Base-by-base conservation (phyloP, 2,329 filamentous ascomycete species). In the Macrophomina tecta region DNA sequence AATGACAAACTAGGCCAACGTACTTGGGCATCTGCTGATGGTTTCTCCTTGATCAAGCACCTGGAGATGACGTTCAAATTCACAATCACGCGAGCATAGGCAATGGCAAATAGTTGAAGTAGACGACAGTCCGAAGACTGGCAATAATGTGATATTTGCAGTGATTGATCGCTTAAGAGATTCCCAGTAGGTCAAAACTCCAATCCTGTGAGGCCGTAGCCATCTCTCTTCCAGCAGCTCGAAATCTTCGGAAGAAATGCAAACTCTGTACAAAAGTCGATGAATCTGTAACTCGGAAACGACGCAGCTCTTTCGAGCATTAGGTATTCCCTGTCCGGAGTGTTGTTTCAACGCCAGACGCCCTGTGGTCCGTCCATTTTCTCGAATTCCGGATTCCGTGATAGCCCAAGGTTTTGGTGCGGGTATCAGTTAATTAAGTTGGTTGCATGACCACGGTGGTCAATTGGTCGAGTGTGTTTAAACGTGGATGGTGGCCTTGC, bases 311-410 rank as follows among this genome's bases (percentile, higher is more conserved):
- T 12, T 14, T 53, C 30, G 56, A 46, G 36, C 12, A 61, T 48
- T 36, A 61, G 14, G 18, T 49, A n/a, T 18, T 38, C n/a, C 58
- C 4, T 49, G 58, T 49, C 58, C 45, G 32, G 40, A 23, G 45
- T 62, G 45, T 61, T 23, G 8, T 62, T 62, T 51, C 58, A 62
- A 62, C 45, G 11, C 45, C 58, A 62, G 58, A 51, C 42, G 30
- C 18, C 56, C 9, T 49, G 28, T 53, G 38, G 7, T 45, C 16
- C 36, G 9, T 55, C 30, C 56, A 28, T 34, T 23, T 48, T 61
- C 48, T n/a, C 58, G 42, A 36, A 36, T 18, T 14, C 45, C 42
- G 45, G 32, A 36, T 23, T 16, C 30, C 45, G 30, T 49, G 58
- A 49, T 62, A 40, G 14, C 42, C 58, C 58, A 7, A 38, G 58